Base-by-base conservation (phyloP, 2,329 filamentous ascomycete genomes). In the Aspergillus fumigatus region DNA sequence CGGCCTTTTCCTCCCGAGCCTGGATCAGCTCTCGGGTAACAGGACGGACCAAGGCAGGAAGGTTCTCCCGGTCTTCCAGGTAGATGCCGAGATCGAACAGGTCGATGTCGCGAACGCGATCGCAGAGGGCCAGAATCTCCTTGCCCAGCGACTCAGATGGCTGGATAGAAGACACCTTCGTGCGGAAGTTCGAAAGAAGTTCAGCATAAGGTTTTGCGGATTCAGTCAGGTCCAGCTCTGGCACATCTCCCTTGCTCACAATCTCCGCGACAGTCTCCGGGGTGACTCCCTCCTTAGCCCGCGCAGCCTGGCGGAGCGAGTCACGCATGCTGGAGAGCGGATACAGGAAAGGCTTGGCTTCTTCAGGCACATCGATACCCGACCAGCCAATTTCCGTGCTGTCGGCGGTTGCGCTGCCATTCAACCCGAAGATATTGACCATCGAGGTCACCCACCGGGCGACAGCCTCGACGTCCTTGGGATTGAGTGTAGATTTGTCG, bases 71-170 rank as follows among this genome's bases (percentile, higher is more conserved):
- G 67, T 97, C 92, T 69, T 97, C 92, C 1, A 97, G 85, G 68
- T 95, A 95, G 56, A 97, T 88, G 40, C 88, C 90, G 0, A 95
- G 78, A 56, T 92, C 86, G 66, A 89, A 92, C 10, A 97, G 84
- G 55, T 92, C 86, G 9, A 85, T 81, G 70, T 97, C 90, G 52
- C 92, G 88, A 47, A 97, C 84, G 19, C 83, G 81, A 69, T 96
- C 93, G 62, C 88, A 94, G 49, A 96, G 82, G 0, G 80, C 74
- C 1, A 97, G 84, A 40, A 94, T 85, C 3, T 88, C 83, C 69
- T 91, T 90, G 58, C 88, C 85, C 1, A 84, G 79, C 1, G 78
- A 74, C 61, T 85, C 84, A 38, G 72, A 65, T 56, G 73, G 65
- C 58, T 70, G 62, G 32, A 77, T 59, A 10, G 76, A 74, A 17